Evolutionary conservation across 1,284 basidiomycete genomes (phyloP), one percentile per base, ranked within the genome.

Genomic region (Uromyces viciae-fabae): DNA sequence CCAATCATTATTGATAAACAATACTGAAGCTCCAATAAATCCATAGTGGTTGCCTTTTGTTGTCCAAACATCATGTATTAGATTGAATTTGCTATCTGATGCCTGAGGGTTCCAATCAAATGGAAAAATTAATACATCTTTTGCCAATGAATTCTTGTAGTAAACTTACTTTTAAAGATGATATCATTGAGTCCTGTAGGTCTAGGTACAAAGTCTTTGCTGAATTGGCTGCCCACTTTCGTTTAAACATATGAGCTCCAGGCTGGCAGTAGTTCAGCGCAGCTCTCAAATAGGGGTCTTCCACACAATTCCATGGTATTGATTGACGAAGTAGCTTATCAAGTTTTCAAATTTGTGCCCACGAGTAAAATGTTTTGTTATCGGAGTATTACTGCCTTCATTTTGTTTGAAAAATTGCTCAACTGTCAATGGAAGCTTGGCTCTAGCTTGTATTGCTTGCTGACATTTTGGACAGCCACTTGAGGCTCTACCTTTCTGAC

Each of bases 1-100:
- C n/a, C n/a, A n/a, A 4, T 56, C 52, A 5, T 56, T 56, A 19
- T 56, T 56, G 19, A 56, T 22, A 22, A 8, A 56, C 22, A 28
- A 19, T 7, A 22, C 52, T n/a, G 52, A 19, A 22, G 52, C 52
- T n/a, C 52, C 52, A 22, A 56, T 56, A 28, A 56, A 64, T 4
- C 33, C 60, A 64, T 38, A 64, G 7, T 46, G 43, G 69, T 72
- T 72, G 1, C 43, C 69, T 38, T 68, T 68, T 9, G 64, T 33
- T 5, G 64, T 38, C 25, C 25, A 60, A 8, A 60, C 58, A 31
- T 60, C 58, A 60, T 60, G 46, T 11, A 64, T 64, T 58, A 58
- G 22, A n/a, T 4, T 58, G 4, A 58, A 58, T 1, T 58, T 58
- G 1, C 54, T 58, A 58, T 58, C 22, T 11, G 54, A 17, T 8